Percentiles rank a stretch among this genome's conserved stretches.
These are phyloP conservation scores for Backusella morwellensis DNA, from an alignment of 192 early-diverging fungal genomes.

Conservation along the genomic window DNA sequence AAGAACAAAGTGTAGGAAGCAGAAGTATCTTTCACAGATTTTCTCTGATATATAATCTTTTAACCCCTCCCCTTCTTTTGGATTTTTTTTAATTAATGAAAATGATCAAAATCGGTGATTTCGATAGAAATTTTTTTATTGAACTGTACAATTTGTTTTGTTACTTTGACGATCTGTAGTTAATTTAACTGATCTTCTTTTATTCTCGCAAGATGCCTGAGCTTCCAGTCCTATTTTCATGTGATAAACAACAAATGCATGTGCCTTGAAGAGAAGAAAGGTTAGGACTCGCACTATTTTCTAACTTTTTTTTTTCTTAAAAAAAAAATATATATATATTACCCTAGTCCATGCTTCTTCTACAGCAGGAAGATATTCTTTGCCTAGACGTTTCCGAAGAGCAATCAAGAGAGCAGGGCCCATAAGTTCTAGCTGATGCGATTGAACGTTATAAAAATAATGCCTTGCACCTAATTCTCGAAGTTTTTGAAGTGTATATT, in stretches of 20 bases:
- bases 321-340: not conserved
- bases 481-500: not conserved
- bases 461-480: constrained; percentile 24
- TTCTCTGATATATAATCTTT: not conserved
- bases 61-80: not conserved
- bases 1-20: not conserved
- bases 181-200: not conserved
- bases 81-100: not conserved
- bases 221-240: constrained; percentile 21
- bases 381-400: constrained; percentile 5
- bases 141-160: not conserved
- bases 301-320: not conserved
- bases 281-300: not conserved
- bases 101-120: not conserved
- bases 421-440: constrained; percentile 7
- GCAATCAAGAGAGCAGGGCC: constrained; percentile 12
- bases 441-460: constrained; percentile 17
- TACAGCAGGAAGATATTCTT: constrained; percentile 11
- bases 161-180: not conserved
- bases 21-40: not conserved
- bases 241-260: constrained; percentile 11
- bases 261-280: not conserved
- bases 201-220: constrained; percentile 14
- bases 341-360: constrained; percentile 10
- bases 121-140: not conserved